Evolutionary conservation across 1,284 basidiomycete genomes (phyloP).

Genomic region (Tilletia indica): DNA sequence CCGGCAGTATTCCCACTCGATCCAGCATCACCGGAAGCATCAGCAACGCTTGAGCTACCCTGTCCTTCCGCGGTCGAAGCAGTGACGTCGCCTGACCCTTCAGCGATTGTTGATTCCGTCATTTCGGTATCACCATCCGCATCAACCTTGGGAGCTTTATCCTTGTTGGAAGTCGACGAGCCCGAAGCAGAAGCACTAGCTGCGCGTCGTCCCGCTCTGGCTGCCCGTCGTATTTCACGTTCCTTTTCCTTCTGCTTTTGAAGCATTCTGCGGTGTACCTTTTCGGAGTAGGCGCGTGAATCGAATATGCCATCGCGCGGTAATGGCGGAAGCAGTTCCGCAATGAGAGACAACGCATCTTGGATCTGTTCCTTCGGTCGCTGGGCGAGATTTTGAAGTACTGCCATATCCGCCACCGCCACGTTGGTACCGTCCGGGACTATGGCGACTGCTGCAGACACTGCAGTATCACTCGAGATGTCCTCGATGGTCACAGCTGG

Average conservation of each 20-base stretch:
- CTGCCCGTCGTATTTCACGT: slow-evolving; percentile 7
- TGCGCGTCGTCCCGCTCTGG: not conserved
- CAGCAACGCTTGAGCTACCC: not conserved
- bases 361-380: slow-evolving; percentile 75
- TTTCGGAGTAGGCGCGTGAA: slow-evolving; percentile 82
- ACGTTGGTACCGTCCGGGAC: slow-evolving; percentile 27
- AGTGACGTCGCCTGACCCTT: slow-evolving; percentile 9
- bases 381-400: slow-evolving; percentile 67
- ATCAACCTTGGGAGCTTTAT: not conserved
- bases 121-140: not conserved
- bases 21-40: not conserved
- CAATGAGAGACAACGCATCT: slow-evolving; percentile 47
- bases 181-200: not conserved
- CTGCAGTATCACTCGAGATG: slow-evolving; percentile 23
- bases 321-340: slow-evolving; percentile 49
- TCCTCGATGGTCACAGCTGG: slow-evolving; percentile 17
- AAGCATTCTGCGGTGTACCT: slow-evolving; percentile 62
- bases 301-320: slow-evolving; percentile 85
- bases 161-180: not conserved
- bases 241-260: slow-evolving; percentile 25
- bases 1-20: slow-evolving; percentile 5
- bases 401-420: slow-evolving; percentile 23
- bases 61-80: slow-evolving; percentile 16
- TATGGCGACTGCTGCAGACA: slow-evolving; percentile 34
- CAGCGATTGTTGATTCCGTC: not conserved